Percentiles rank a stretch among this genome's conserved stretches.
These are phyloP conservation scores for Globisporangium paroecandrum DNA, from an alignment of 352 stramenopile genomes.

Conservation along the genomic window DNA sequence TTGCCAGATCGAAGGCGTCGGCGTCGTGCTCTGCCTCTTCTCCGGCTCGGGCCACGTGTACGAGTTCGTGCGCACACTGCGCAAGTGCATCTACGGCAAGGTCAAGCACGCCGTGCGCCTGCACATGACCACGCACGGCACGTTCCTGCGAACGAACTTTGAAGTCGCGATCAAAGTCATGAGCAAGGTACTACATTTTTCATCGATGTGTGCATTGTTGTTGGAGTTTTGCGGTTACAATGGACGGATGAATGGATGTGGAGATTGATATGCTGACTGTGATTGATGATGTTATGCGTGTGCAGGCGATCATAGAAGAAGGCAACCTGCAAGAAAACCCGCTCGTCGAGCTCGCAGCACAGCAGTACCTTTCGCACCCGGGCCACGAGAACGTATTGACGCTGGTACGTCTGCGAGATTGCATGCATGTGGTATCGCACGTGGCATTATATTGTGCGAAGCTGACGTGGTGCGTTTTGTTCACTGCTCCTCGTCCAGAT, in stretches of 20 bases:
- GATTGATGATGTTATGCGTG: neutral
- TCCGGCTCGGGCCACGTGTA: constrained; percentile 79
- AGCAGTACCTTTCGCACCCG: constrained; percentile 78
- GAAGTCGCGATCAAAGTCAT: constrained; percentile 88
- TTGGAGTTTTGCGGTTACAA: neutral
- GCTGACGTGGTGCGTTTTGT: neutral
- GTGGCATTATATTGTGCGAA: neutral
- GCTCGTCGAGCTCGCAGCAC: constrained; percentile 77
- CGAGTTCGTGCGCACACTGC: constrained; percentile 82
- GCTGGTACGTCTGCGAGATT: constrained; percentile 41
- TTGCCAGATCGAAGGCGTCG: constrained; percentile 72
- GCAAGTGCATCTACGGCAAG: constrained; percentile 88
- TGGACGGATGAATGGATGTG: neutral
- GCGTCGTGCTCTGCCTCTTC: constrained; percentile 75
- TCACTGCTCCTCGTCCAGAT: constrained; percentile 31
- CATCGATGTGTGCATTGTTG: neutral
- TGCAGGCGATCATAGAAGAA: constrained; percentile 81
- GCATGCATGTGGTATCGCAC: neutral
- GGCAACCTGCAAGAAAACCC: constrained; percentile 86
- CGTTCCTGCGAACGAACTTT: constrained; percentile 74
- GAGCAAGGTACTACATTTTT: constrained; percentile 65
- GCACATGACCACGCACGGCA: constrained; percentile 65
- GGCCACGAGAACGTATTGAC: constrained; percentile 84
- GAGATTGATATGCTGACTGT: neutral
- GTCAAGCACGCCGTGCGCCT: constrained; percentile 86